These are phyloP conservation scores for Nakaseomyces uthaithaninus DNA, from an alignment of 1,139 yeast genomes.

Conservation along the genomic window DNA sequence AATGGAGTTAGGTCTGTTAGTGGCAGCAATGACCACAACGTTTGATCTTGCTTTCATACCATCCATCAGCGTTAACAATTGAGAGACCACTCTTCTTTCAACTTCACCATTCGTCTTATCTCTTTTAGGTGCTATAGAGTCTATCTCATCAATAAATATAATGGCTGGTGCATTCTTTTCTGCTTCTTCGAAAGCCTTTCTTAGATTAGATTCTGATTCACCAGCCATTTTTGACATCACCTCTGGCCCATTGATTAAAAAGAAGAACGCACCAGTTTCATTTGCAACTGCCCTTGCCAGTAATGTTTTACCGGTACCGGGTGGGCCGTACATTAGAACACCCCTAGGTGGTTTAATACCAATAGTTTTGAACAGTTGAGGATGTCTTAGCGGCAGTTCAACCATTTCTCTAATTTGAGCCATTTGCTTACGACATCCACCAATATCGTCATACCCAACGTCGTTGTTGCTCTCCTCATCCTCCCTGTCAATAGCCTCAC, in stretches of 20 bases:
- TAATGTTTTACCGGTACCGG: too few species aligned
- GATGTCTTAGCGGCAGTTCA: constrained; percentile 93
- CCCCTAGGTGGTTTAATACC: too few species aligned
- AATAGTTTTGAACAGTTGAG: constrained; percentile 94
- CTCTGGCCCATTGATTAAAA: constrained; percentile 98
- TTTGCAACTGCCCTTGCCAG: too few species aligned
- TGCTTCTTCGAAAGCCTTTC: constrained; percentile 98
- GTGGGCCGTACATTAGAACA: too few species aligned
- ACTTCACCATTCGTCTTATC: constrained; percentile 99
- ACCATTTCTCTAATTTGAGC: constrained; percentile 97
- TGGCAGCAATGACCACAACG: constrained; percentile 89
- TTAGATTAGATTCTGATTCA: constrained; percentile 91
- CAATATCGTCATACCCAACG: constrained; percentile 97
- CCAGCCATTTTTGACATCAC: constrained; percentile 99
- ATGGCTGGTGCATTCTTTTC: constrained; percentile 97
- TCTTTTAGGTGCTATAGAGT: constrained; percentile 99
- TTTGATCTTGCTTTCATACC: constrained; percentile 99
- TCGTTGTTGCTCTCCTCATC: constrained; percentile 92
- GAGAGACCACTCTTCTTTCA: constrained; percentile 95
- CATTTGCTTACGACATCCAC: constrained; percentile 97
- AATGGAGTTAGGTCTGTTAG: constrained; percentile 96
- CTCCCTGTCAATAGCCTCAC: constrained; percentile 97
- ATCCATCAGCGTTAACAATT: constrained; percentile 93
- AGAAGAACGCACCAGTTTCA: too few species aligned
- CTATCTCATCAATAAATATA: constrained; percentile 96